Base-by-base conservation (phyloP, 1,139 yeast genomes). In the Wickerhamomyces sp. region DNA sequence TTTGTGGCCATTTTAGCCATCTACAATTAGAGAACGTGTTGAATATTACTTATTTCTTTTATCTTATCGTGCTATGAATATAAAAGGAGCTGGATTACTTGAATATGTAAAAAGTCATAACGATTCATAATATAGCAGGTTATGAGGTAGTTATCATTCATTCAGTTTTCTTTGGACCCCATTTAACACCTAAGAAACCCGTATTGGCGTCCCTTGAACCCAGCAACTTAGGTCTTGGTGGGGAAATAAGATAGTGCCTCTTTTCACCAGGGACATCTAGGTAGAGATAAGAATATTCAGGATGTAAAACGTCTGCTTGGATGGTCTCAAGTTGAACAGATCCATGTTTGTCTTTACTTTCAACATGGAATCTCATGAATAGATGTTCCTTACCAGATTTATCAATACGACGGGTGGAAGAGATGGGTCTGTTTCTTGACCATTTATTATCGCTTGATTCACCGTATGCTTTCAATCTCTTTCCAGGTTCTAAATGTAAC, bases 381-480 rank as follows among this genome's bases (percentile, higher is more conserved):
- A 87, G 72, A 56, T 85, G 94, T 53, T 87, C 95, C 53, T 81
- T 78, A 3, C 95, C 95, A 49, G 84, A 83, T 48, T 76, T 74
- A 44, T 85, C 95, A 50, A 64, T 59, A 53, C 81, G 73, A 48
- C 80, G 71, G 9, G 73, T 72, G 9, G 72, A 66, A 45, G 79
- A 78, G 41, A 87, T 80, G 1, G 96, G 96, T 66, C 96, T 79
- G 61, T 86, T 87, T 67, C 96, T 77, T 7, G 89, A 84, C 95
- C 96, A 89, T 57, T 78, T 78, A 60, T 84, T 90, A 42, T 79
- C 81, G 14, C 73, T 63, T 7, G 76, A 73, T 54, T 86, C 94
- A 36, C 96, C 96, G 59, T 86, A 85, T 0, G 96, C 96, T 61
- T 84, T 84, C 47, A 90, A 71, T 59, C 89, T 76, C 46, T 74